phyloP scores from a whole-genome alignment of 2,329 filamentous ascomycete genomes.

The Cercospora nicotianae region DNA sequence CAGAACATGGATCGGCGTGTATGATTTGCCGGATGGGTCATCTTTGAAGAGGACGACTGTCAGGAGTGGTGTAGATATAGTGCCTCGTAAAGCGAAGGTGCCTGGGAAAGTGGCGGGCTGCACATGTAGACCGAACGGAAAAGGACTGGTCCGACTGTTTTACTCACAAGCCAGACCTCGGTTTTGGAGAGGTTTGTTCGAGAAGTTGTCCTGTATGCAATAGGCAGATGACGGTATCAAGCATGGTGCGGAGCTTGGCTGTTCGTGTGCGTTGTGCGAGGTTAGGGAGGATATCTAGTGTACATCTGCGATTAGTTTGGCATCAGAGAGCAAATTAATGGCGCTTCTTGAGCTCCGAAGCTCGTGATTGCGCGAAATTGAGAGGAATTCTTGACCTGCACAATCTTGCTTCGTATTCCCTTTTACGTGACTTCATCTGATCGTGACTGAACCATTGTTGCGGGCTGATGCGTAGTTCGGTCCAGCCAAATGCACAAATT shows the following conservation, averaged over 20 bases:
- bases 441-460: neutral
- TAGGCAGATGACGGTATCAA: neutral
- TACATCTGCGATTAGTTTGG: neutral
- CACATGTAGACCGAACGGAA: neutral
- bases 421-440: neutral
- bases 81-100: neutral
- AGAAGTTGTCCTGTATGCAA: conserved; percentile 2
- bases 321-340: neutral
- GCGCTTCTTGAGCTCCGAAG: neutral
- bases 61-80: neutral
- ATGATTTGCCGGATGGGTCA: neutral
- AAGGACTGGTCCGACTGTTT: neutral
- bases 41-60: neutral
- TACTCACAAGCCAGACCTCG: neutral
- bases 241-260: neutral
- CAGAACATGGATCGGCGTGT: neutral
- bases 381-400: neutral
- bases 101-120: neutral
- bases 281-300: neutral
- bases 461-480: neutral
- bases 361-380: neutral
- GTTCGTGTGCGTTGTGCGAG: neutral
- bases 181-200: neutral
- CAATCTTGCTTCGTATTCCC: neutral
- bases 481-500: neutral